These are phyloP conservation scores for Phytopythium kandeliae DNA, from an alignment of 352 stramenopile species.

Conservation along the genomic window DNA sequence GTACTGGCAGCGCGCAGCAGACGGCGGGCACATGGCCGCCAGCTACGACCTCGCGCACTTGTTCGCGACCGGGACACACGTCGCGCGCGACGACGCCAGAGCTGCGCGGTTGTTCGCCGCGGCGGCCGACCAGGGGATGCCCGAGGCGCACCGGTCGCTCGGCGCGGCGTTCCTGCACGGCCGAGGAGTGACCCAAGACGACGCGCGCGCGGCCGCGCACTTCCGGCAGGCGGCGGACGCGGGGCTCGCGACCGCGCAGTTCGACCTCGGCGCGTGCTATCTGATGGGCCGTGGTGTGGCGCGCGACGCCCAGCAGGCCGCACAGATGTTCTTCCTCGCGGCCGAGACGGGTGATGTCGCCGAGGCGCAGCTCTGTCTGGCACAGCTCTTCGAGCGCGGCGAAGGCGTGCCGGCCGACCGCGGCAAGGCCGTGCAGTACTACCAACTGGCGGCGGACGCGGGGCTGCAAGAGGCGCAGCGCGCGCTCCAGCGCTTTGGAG, in stretches of 20 bases:
- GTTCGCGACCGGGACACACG: constrained; percentile 69
- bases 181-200: constrained; percentile 20
- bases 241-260: constrained; percentile 56
- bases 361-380: constrained; percentile 71
- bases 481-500: constrained; percentile 47
- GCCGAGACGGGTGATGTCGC: constrained; percentile 50
- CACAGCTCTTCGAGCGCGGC: constrained; percentile 66
- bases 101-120: constrained; percentile 52
- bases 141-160: constrained; percentile 59
- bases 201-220: constrained; percentile 33
- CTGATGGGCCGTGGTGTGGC: constrained; percentile 65
- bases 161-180: constrained; percentile 52
- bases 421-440: constrained; percentile 73
- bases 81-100: constrained; percentile 46
- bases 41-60: constrained; percentile 72
- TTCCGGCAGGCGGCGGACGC: constrained; percentile 59
- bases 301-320: constrained; percentile 43
- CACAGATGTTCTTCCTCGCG: constrained; percentile 67
- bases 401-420: constrained; percentile 37
- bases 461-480: constrained; percentile 44
- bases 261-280: constrained; percentile 77
- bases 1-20: constrained; percentile 62
- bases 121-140: constrained; percentile 56
- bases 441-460: constrained; percentile 53
- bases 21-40: constrained; percentile 60